These are phyloP conservation scores for Haberlea rhodopensis DNA, from an alignment of 257 asterid genomes.

Conservation along the genomic window DNA sequence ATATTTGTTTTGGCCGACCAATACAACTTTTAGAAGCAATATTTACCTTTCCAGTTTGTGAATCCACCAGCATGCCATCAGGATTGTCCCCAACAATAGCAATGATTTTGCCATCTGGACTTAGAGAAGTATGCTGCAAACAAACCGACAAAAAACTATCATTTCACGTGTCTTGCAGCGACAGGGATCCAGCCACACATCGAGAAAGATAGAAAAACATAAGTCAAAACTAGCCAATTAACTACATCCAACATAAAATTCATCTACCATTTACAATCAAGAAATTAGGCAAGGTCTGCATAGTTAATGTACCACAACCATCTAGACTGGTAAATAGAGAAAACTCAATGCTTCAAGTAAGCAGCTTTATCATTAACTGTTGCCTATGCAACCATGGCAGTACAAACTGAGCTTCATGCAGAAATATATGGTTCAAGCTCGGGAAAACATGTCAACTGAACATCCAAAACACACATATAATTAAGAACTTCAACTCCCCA, in stretches of 20 bases:
- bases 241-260: slow-evolving; percentile 1
- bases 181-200: neutral
- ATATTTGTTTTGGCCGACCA: too few relatives aligned
- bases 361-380: neutral
- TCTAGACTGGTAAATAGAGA: slow-evolving; percentile 16
- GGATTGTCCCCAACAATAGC: slow-evolving; percentile 71
- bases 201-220: neutral
- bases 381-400: neutral
- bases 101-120: slow-evolving; percentile 58
- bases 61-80: slow-evolving; percentile 60
- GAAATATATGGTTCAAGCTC: neutral
- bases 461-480: too few relatives aligned
- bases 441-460: too few relatives aligned
- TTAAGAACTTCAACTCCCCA: too few relatives aligned
- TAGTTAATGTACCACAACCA: slow-evolving; percentile 5
- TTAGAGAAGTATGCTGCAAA: slow-evolving; percentile 59
- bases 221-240: neutral
- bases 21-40: too few relatives aligned
- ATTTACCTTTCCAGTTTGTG: slow-evolving; percentile 64
- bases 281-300: slow-evolving; percentile 10
- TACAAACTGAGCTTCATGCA: slow-evolving; percentile 4
- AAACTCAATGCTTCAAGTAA: neutral
- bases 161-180: neutral
- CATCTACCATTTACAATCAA: slow-evolving; percentile 6
- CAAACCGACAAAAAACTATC: slow-evolving; percentile 16